Percentiles rank a stretch among this genome's conserved stretches.
These are phyloP conservation scores for Termitomyces sp. DNA, from an alignment of 768 basidiomycete species.

Conservation along the genomic window DNA sequence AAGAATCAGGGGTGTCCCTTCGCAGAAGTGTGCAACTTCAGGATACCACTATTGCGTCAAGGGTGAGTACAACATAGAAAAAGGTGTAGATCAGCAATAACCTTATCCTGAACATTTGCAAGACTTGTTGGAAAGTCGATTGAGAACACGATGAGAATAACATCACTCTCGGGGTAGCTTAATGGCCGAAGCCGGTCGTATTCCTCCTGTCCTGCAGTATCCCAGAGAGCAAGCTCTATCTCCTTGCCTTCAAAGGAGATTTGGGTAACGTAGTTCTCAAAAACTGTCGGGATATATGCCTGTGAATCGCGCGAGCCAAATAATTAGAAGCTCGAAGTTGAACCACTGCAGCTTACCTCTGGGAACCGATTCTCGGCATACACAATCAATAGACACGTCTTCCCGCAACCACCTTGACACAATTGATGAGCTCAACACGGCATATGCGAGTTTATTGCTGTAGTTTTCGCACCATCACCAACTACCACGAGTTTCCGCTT, in stretches of 20 bases:
- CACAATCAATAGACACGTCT: conserved; percentile 95
- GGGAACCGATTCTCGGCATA: conserved; percentile 97
- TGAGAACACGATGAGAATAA: conserved; percentile 92
- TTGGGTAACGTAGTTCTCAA: conserved; percentile 91
- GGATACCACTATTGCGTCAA: conserved; percentile 74
- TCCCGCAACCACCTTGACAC: conserved; percentile 72
- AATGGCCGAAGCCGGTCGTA: conserved; percentile 87
- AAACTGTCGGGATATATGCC: conserved; percentile 92
- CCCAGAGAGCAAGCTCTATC: conserved; percentile 97
- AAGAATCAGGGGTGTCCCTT: conserved; percentile 83
- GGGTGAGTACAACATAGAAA: neutral
- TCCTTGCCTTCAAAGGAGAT: conserved; percentile 84
- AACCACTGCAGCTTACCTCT: conserved; percentile 53
- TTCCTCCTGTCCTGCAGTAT: conserved; percentile 96
- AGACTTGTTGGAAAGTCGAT: conserved; percentile 90
- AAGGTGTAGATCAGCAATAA: conserved; percentile 23
- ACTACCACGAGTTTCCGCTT: conserved; percentile 90
- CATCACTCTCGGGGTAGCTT: conserved; percentile 85
- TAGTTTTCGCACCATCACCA: conserved; percentile 64
- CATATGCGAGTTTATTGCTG: conserved; percentile 1
- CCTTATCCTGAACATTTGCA: conserved; percentile 89
- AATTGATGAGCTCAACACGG: conserved; percentile 13
- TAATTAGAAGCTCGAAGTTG: conserved; percentile 12
- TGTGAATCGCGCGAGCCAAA: conserved; percentile 29
- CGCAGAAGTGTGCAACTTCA: conserved; percentile 91